These are phyloP conservation scores for Myotisia sp. DNA, from an alignment of 2,329 filamentous ascomycete species.

Conservation along the genomic window DNA sequence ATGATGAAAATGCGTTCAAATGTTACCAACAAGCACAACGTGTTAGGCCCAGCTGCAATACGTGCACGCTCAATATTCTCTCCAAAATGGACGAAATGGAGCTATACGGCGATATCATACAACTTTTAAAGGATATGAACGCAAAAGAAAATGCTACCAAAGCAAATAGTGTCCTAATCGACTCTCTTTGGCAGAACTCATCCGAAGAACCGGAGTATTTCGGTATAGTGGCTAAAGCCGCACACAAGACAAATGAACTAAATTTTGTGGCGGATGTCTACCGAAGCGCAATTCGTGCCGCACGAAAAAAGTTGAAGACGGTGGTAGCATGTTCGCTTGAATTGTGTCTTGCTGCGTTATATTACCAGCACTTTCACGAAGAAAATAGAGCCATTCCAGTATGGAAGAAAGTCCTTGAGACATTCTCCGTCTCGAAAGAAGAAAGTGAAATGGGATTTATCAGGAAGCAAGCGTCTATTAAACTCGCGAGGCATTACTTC, in stretches of 20 bases:
- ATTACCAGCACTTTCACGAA: slow-evolving; percentile 6
- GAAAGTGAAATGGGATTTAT: slow-evolving; percentile 2
- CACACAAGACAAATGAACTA: slow-evolving; percentile 7
- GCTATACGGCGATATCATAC: slow-evolving; percentile 7
- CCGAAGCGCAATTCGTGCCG: slow-evolving; percentile 5
- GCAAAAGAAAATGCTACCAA: not conserved
- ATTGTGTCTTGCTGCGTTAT: slow-evolving; percentile 6
- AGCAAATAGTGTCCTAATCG: slow-evolving; percentile 6
- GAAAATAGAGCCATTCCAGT: slow-evolving; percentile 7
- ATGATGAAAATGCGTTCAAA: slow-evolving; percentile 4
- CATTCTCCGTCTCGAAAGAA: slow-evolving; percentile 5
- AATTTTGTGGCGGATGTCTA: slow-evolving; percentile 9
- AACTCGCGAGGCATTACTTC: slow-evolving; percentile 8
- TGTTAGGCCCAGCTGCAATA: slow-evolving; percentile 2
- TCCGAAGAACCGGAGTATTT: not conserved
- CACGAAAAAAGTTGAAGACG: slow-evolving; percentile 6
- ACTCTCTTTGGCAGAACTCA: slow-evolving; percentile 4
- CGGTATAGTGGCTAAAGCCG: slow-evolving; percentile 1
- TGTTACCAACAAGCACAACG: slow-evolving; percentile 3
- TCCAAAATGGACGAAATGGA: not conserved
- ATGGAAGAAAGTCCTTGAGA: slow-evolving; percentile 8
- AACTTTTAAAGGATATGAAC: slow-evolving; percentile 7
- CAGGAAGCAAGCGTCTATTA: slow-evolving; percentile 3
- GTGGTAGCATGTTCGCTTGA: slow-evolving; percentile 5
- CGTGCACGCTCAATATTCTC: slow-evolving; percentile 3